A percentile compares a stretch with the other conserved stretches of the same genome.
Conservation (phyloP, 352 stramenopile genomes). For the Phytophthora tubulina region DNA sequence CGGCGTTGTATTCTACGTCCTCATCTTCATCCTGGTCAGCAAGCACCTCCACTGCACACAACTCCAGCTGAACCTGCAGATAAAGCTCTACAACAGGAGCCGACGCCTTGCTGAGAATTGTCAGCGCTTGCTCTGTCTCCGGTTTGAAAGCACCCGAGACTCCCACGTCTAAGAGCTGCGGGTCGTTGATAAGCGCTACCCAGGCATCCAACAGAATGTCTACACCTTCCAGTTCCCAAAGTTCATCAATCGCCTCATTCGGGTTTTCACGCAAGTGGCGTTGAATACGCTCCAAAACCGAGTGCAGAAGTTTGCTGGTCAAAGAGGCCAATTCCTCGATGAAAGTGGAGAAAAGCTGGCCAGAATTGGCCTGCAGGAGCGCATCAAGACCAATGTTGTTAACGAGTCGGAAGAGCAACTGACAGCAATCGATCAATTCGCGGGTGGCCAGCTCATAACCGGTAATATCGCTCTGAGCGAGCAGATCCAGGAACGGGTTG, state of each 20-base stretch:
- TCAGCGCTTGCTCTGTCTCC: slow-evolving; percentile 49
- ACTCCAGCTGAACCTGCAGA: slow-evolving; percentile 75
- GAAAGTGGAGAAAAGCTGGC: slow-evolving; percentile 64
- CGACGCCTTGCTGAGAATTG: slow-evolving; percentile 64
- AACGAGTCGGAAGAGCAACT: slow-evolving; percentile 80
- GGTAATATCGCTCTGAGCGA: slow-evolving; percentile 67
- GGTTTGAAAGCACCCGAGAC: slow-evolving; percentile 29
- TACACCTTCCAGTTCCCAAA: slow-evolving; percentile 88
- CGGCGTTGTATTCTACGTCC: slow-evolving; percentile 85
- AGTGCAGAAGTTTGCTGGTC: slow-evolving; percentile 77
- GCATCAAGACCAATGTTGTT: slow-evolving; percentile 77
- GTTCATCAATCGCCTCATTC: slow-evolving; percentile 65
- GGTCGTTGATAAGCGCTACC: slow-evolving; percentile 75
- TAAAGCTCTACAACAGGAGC: slow-evolving; percentile 80
- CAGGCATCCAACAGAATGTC: slow-evolving; percentile 86
- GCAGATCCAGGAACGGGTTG: slow-evolving; percentile 79
- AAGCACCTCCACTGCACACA: slow-evolving; percentile 72
- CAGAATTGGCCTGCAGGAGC: slow-evolving; percentile 48
- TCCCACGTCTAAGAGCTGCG: slow-evolving; percentile 53
- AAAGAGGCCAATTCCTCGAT: slow-evolving; percentile 77
- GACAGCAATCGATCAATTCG: slow-evolving; percentile 88
- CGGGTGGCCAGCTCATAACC: slow-evolving; percentile 76
- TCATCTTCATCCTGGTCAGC: slow-evolving; percentile 84
- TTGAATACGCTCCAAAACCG: slow-evolving; percentile 69
- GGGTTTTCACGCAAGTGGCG: slow-evolving; percentile 57